Evolutionary conservation across 2,329 filamentous ascomycete species (phyloP).

Genomic region (Calonectria naviculata): DNA sequence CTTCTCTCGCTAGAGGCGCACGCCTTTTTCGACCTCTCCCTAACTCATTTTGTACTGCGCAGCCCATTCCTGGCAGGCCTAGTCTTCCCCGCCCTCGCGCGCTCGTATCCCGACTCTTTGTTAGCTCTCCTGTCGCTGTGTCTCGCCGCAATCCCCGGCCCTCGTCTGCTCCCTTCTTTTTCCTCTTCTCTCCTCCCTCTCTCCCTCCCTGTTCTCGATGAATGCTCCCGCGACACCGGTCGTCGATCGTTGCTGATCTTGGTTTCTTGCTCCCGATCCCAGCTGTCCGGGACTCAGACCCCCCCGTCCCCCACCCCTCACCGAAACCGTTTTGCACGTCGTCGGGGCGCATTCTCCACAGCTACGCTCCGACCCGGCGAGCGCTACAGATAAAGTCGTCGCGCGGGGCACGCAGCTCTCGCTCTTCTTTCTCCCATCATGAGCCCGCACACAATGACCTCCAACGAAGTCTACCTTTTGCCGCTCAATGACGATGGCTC

Average conservation of each 20-base stretch:
- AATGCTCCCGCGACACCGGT: background rate
- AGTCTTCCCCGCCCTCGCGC: conserved; percentile 1
- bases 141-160: background rate
- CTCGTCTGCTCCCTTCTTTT: background rate
- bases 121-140: conserved; percentile 1
- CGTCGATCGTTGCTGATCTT: conserved; percentile 2
- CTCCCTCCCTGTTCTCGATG: background rate
- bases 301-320: conserved; percentile 1
- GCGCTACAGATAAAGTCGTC: conserved; percentile 33
- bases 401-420: conserved; percentile 41
- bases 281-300: conserved; percentile 1
- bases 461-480: conserved; percentile 84
- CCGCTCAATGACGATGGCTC: conserved; percentile 93
- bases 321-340: conserved; percentile 21
- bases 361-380: conserved; percentile 28
- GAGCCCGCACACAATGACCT: conserved; percentile 70
- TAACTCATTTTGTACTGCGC: conserved; percentile 17
- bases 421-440: conserved; percentile 55
- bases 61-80: conserved; percentile 6
- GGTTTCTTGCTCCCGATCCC: background rate
- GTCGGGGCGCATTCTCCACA: conserved; percentile 32
- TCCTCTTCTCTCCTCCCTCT: background rate
- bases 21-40: background rate
- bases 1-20: background rate
- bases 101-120: background rate